These are phyloP conservation scores for Seminavis robusta DNA, from an alignment of 108 stramenopile genomes.

Conservation along the genomic window DNA sequence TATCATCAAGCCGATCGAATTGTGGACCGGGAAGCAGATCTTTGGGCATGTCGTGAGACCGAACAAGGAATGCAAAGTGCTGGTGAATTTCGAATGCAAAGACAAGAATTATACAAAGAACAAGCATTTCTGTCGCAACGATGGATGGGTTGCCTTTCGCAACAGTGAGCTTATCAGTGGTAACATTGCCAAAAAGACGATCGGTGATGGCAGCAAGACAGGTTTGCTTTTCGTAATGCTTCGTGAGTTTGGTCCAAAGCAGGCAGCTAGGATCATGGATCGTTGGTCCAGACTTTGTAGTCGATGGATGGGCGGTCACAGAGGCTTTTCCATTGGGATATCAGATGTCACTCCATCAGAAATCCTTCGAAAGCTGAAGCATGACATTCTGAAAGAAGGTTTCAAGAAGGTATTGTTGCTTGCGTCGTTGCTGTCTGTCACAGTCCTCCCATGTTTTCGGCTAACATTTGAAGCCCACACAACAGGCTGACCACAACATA, in stretches of 20 bases:
- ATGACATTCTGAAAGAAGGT: constrained; percentile 71
- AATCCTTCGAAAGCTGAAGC: constrained; percentile 72
- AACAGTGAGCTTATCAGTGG: constrained; percentile 92
- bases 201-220: constrained; percentile 95
- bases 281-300: constrained; percentile 94
- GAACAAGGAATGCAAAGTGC: constrained; percentile 50
- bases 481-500: constrained; percentile 82
- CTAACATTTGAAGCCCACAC: constrained; percentile 14
- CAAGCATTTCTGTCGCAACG: constrained; percentile 90
- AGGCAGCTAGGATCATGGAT: constrained; percentile 88
- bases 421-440: background rate
- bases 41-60: constrained; percentile 86
- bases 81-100: constrained; percentile 91
- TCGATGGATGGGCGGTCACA: constrained; percentile 88
- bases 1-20: constrained; percentile 84
- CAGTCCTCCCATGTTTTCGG: background rate
- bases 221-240: constrained; percentile 92
- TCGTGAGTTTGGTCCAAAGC: constrained; percentile 66
- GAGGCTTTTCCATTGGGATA: constrained; percentile 96
- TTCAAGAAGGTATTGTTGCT: constrained; percentile 47
- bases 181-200: constrained; percentile 94
- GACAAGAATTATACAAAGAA: constrained; percentile 88
- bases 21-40: constrained; percentile 99
- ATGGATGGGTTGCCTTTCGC: constrained; percentile 94
- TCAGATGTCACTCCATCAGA: constrained; percentile 94